Evolutionary conservation across 2,329 filamentous ascomycete genomes (phyloP), one percentile per base, ranked within the genome.

Genomic region (Fusarium devonianum): DNA sequence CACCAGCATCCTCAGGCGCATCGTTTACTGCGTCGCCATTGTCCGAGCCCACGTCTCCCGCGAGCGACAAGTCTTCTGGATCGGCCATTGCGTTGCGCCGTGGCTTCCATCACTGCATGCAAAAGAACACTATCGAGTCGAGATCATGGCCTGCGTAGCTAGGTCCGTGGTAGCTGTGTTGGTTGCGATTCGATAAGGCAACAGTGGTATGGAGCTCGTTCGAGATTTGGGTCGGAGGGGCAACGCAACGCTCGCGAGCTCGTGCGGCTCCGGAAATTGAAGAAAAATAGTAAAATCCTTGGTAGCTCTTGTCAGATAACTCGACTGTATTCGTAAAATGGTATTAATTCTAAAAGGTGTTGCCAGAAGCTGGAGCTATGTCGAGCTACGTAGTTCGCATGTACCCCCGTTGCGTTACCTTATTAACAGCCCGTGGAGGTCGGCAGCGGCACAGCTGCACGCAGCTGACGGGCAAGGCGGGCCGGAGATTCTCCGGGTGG

Each of bases 21-120:
- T 66, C 54, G 35, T 63, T 63, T 53, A 56, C 55, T 43, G 73
- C 76, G 53, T 76, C 73, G 40, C 73, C 74, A 58, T 78, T 74
- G 58, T 73, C 75, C 30, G 71, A 72, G 48, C 62, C 64, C 51
- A 67, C 66, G 54, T 74, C 72, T 64, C 69, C 71, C 33, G 69
- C 56, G 32, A 72, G 70, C 67, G 74, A 69, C 59, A 73, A 69
- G 60, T 80, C 75, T 71, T 76, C 69, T 68, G 73, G 64, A 65
- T 80, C 76, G 66, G 73, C 70, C 79, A 82, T 81, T 71, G 65
- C 74, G 67, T 81, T 71, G 65, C 74, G 67, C 70, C 68, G 60
- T 58, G 66, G 53, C 52, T 69, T 73, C 73, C 73, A 75, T 74
- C 67, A 73, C 71, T 62, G 47, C 61, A 56, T 64, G 52, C 50